A percentile compares a stretch with the other conserved stretches of the same genome.
These are phyloP conservation scores for Calonectria hawksworthii DNA, from an alignment of 2,329 filamentous ascomycete genomes.

Conservation along the genomic window DNA sequence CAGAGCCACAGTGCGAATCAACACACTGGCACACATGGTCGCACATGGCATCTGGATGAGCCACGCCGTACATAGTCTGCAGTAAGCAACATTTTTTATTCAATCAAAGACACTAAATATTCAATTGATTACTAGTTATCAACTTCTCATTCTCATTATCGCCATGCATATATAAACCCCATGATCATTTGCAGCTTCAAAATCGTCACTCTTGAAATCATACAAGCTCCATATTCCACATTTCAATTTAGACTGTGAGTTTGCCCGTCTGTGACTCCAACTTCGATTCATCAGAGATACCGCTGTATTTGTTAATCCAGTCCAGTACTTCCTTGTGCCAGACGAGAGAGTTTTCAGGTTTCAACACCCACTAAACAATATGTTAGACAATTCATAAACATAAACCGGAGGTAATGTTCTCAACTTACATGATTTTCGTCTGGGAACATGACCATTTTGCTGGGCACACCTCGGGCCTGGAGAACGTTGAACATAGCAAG, in stretches of 20 bases:
- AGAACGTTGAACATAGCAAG: conserved; percentile 88
- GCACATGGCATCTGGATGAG: background rate
- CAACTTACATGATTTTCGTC: conserved; percentile 73
- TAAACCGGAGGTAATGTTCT: background rate
- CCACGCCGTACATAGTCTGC: too few species aligned
- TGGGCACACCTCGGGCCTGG: conserved; percentile 81
- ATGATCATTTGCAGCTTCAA: background rate
- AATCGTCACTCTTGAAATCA: background rate
- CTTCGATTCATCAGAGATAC: conserved; percentile 51
- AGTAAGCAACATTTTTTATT: background rate
- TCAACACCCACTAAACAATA: conserved; percentile 78
- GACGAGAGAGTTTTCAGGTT: conserved; percentile 89
- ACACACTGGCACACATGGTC: background rate
- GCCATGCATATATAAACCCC: background rate
- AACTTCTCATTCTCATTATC: background rate
- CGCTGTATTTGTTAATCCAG: conserved; percentile 78
- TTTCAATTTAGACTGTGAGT: conserved; percentile 31
- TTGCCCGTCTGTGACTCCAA: conserved; percentile 37
- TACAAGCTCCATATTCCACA: background rate
- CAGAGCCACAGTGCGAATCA: background rate
- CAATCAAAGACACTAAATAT: background rate
- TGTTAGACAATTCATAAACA: background rate
- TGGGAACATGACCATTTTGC: conserved; percentile 84
- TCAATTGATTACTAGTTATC: background rate
- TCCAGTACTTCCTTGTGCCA: conserved; percentile 91